Evolutionary conservation across 2,329 filamentous ascomycete species (phyloP), one percentile per base, ranked within the genome.

Genomic region (Ophiocordyceps camponoti-floridani): DNA sequence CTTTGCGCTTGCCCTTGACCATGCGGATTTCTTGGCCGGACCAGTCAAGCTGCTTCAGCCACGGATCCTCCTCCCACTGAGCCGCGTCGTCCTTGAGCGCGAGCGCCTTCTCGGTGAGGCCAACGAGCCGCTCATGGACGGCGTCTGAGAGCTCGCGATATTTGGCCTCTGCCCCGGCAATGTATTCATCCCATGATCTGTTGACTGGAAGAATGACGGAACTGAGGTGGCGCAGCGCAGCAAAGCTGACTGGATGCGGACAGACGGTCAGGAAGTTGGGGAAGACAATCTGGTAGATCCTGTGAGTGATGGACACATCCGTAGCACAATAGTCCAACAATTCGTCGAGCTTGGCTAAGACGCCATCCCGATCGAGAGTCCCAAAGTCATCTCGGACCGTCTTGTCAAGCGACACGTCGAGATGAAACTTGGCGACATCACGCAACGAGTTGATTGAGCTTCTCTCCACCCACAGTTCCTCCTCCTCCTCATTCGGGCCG

Each of bases 221-320:
- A 0, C 88, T 87, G n/a, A 98, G 71, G 58, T 96, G 91, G 14
- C 91, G 76, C 16, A 98, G 69, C 2, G 91, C 91, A 2, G 86
- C 89, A 56, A 98, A 98, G 62, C 88, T 96, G 55, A 98, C 91
- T 0, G 91, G 91, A 61, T 98, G 93, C 0, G 91, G 91, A 56
- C 91, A 98, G 26, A 84, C 84, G 41, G 86, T 71, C 18, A 95
- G 67, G 54, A 95, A 98, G 47, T 83, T 82, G 1, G 87, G 85
- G 50, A 98, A 91, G 1, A 96, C 87, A 47, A 86, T 86, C 58
- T 86, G 81, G 62, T 89, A 98, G n/a, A 98, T 84, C 42, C 79
- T 78, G 54, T 98, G 91, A 0, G 91, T 98, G 52, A 95, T 79
- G 33, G 80, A 78, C 16, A 98, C 91, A 64, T 98, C 91, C 1